A percentile compares a stretch with the other conserved stretches of the same genome.
These are phyloP conservation scores for Candida sanyiensis DNA, from an alignment of 805 yeast species.

Conservation along the genomic window DNA sequence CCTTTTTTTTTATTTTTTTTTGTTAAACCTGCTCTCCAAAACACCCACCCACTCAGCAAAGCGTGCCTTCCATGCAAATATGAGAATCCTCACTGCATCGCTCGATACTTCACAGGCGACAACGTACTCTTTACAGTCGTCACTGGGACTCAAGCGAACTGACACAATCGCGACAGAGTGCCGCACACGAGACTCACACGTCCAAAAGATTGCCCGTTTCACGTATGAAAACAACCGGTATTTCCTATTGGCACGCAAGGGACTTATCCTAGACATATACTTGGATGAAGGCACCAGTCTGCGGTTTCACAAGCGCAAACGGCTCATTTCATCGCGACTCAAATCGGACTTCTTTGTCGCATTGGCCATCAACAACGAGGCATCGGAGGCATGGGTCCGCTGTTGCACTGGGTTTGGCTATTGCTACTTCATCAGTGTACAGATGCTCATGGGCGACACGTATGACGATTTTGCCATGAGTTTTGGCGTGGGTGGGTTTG, in stretches of 20 bases:
- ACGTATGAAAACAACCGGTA: slow-evolving; percentile 4
- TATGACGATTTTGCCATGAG: slow-evolving; percentile 23
- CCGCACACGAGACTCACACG: slow-evolving; percentile 11
- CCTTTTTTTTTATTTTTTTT: slow-evolving; percentile 3
- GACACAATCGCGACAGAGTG: slow-evolving; percentile 4
- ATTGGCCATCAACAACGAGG: slow-evolving; percentile 11
- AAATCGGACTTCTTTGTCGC: slow-evolving; percentile 21
- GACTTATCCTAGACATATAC: slow-evolving; percentile 15
- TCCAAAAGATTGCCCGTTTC: slow-evolving; percentile 15
- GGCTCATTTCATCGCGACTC: slow-evolving; percentile 16
- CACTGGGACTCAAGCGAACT: slow-evolving; percentile 7
- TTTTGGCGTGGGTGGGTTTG: slow-evolving; percentile 22
- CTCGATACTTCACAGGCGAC: slow-evolving; percentile 1
- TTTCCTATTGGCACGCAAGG: slow-evolving; percentile 17
- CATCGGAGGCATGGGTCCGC: slow-evolving; percentile 10
- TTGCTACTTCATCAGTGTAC: slow-evolving; percentile 19
- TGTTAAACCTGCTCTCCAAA: no score
- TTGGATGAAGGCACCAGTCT: slow-evolving; percentile 9
- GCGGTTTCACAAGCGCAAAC: slow-evolving; percentile 12
- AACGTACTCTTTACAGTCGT: slow-evolving; percentile 11
- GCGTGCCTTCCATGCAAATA: neutral
- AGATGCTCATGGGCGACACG: slow-evolving; percentile 13
- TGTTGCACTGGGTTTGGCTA: slow-evolving; percentile 24
- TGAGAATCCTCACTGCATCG: neutral
- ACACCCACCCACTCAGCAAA: no score